Conservation (phyloP, 129 eudicot genomes). For the Cynara cardunculus region DNA sequence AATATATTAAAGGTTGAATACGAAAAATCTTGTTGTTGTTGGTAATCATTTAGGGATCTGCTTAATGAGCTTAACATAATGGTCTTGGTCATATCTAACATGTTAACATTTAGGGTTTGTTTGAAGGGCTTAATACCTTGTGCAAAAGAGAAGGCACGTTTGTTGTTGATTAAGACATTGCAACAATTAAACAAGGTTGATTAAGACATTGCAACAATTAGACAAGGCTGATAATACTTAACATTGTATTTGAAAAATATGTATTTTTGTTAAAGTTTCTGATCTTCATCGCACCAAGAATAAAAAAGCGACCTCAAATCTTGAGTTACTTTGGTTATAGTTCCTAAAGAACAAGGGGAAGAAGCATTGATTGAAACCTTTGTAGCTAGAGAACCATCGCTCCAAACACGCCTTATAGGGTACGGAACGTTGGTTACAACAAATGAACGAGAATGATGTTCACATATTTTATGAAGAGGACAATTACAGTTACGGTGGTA, state of each 20-base stretch:
- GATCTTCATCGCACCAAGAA: background rate
- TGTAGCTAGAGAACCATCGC: conserved; percentile 34
- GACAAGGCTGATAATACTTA: background rate
- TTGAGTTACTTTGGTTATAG: background rate
- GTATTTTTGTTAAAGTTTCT: background rate
- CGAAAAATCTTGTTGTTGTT: too few species aligned
- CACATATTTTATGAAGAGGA: conserved; percentile 41
- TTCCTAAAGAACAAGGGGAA: background rate
- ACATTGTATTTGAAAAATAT: background rate
- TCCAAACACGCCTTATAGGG: conserved; percentile 40
- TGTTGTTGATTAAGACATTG: too few species aligned
- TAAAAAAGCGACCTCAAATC: background rate
- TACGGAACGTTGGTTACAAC: conserved; percentile 23
- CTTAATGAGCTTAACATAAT: too few species aligned
- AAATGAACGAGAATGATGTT: conserved; percentile 22
- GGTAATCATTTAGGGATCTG: too few species aligned
- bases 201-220: background rate
- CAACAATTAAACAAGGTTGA: too few species aligned
- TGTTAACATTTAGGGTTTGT: too few species aligned
- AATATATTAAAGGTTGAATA: too few species aligned
- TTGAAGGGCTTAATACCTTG: too few species aligned
- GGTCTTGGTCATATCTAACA: too few species aligned
- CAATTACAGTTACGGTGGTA: conserved; percentile 67
- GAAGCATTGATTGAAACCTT: conserved; percentile 12
- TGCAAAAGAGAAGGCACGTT: too few species aligned